Conservation (phyloP, 495 filamentous ascomycete genomes). For the Xylaria nigripes region DNA sequence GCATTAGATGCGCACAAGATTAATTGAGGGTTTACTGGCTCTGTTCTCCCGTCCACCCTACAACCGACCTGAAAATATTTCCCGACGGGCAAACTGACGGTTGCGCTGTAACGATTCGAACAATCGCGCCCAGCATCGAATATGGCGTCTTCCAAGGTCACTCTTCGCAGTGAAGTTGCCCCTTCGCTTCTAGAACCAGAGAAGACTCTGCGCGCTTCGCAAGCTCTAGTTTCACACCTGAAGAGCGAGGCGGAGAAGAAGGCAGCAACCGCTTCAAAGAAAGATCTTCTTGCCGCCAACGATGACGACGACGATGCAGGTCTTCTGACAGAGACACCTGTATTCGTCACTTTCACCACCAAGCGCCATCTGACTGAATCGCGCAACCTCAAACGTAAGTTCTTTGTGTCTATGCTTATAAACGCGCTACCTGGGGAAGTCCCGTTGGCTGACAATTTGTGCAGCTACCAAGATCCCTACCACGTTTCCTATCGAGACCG, state of each 20-base stretch:
- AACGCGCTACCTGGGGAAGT: constrained; percentile 39
- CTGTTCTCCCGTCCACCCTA: neutral
- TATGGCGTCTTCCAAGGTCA: constrained; percentile 24
- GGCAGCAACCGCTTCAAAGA: constrained; percentile 51
- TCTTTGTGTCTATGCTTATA: constrained; percentile 33
- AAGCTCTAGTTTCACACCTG: constrained; percentile 73
- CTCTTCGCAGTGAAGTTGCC: constrained; percentile 24
- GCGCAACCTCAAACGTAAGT: constrained; percentile 66
- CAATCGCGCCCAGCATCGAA: neutral
- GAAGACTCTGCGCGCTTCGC: constrained; percentile 70
- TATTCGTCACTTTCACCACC: constrained; percentile 82
- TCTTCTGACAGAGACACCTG: constrained; percentile 51
- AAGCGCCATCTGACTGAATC: constrained; percentile 78
- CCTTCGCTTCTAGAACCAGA: constrained; percentile 36
- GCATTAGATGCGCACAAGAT: neutral
- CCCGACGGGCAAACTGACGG: neutral
- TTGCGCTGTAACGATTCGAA: neutral
- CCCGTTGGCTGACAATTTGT: neutral
- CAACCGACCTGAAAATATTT: neutral
- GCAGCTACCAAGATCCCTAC: constrained; percentile 10
- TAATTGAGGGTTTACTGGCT: neutral
- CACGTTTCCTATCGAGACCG: constrained; percentile 14
- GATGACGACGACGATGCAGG: constrained; percentile 48
- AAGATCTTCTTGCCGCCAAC: constrained; percentile 60
- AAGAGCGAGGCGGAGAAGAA: constrained; percentile 53